Evolutionary conservation across 2,329 filamentous ascomycete genomes (phyloP).

Genomic region (Aspergillus quadrilineatus): DNA sequence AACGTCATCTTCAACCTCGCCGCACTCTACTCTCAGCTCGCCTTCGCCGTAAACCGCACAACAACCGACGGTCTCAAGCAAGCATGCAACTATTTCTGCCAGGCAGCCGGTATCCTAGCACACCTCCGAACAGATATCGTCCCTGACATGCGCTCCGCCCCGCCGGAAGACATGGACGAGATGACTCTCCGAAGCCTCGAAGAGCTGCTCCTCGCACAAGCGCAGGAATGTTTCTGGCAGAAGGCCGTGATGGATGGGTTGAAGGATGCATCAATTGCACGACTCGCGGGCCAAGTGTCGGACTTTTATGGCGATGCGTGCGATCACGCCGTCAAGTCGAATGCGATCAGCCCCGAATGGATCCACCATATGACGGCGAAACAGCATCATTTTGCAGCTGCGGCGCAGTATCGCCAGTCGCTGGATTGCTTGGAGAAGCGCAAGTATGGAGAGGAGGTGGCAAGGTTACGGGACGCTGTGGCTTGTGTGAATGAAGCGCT

Average conservation of each 20-base stretch:
- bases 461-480: slow-evolving; percentile 77
- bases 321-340: slow-evolving; percentile 83
- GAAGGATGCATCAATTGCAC: slow-evolving; percentile 89
- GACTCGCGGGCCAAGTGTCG: slow-evolving; percentile 84
- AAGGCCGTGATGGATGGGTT: slow-evolving; percentile 92
- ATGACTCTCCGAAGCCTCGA: slow-evolving; percentile 80
- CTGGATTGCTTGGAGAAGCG: slow-evolving; percentile 90
- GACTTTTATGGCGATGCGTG: slow-evolving; percentile 84
- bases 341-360: slow-evolving; percentile 89
- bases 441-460: slow-evolving; percentile 93
- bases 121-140: slow-evolving; percentile 75
- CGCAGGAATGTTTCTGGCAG: slow-evolving; percentile 97
- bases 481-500: slow-evolving; percentile 81
- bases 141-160: slow-evolving; percentile 76
- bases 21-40: slow-evolving; percentile 89
- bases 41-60: slow-evolving; percentile 72
- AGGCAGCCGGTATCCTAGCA: slow-evolving; percentile 77
- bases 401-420: slow-evolving; percentile 88
- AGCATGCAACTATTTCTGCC: slow-evolving; percentile 86
- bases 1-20: slow-evolving; percentile 93
- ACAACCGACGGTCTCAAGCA: slow-evolving; percentile 80
- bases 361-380: slow-evolving; percentile 98
- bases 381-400: slow-evolving; percentile 94
- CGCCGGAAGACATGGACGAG: slow-evolving; percentile 93
- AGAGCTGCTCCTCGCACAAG: slow-evolving; percentile 83